Base-by-base conservation (phyloP, 2,329 filamentous ascomycete genomes). In the Botrytis pseudocinerea region DNA sequence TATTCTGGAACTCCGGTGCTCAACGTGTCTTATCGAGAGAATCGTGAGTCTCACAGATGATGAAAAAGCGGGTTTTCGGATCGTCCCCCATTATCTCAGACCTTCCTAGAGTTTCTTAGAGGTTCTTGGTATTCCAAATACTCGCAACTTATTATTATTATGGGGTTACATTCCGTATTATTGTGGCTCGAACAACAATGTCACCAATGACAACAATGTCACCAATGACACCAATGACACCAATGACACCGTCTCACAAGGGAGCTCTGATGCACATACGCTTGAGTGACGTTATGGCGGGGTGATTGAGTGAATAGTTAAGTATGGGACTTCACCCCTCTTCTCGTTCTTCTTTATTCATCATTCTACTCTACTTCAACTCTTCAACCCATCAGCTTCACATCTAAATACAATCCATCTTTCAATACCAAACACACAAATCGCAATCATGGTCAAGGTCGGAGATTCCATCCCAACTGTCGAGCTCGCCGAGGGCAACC, bases 401-500 rank as follows among this genome's bases (percentile, higher is more conserved):
- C 18, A 20, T 25, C 66, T 44, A 16, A 16, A 64, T 20, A n/a
- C 14, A 42, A 69, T 40, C 44, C 5, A 18, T 3, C 40, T 25
- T 18, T 22, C n/a, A 46, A 62, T 62, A 38, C 51, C 46, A 25
- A n/a, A 9, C 12, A 69, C 28, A n/a, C 22, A 75, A 75, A 71
- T 70, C 73, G 72, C 72, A 73, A 77, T 72, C 28, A 78, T 78
- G 76, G 77, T 98, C 80, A 88, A 92, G 78, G 90, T 90, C 75
- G 95, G 95, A 81, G 94, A 98, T 82, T 84, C 87, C 76, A 86
- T 98, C 74, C 95, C 95, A 20, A 85, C 90, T 83, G 84, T 96
- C 73, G 89, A 94, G 32, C 88, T 97, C 78, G 90, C 90, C 76
- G 93, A 98, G 85, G 87, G 88, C 83, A 93, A 92, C 46, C 95